These are phyloP conservation scores for Platanus orientalis DNA, from an alignment of 164 flowering plant genomes.

Conservation along the genomic window DNA sequence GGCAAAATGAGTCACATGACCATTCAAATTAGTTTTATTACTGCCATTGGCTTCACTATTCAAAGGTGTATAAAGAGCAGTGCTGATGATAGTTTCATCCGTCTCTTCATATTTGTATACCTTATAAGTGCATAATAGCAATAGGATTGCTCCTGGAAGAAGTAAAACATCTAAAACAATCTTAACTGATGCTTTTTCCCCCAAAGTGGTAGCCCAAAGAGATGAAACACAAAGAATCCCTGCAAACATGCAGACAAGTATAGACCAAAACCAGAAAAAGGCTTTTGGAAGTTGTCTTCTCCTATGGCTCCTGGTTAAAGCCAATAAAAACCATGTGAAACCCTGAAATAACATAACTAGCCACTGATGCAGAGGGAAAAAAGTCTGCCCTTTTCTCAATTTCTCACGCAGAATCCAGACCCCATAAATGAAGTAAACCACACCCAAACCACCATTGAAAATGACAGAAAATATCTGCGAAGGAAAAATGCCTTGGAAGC, in stretches of 20 bases:
- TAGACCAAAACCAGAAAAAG: slow-evolving; percentile 27
- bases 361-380: slow-evolving; percentile 48
- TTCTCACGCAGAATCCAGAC: slow-evolving; percentile 32
- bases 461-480: slow-evolving; percentile 24
- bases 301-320: slow-evolving; percentile 24
- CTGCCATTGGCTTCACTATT: too few relatives aligned
- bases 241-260: slow-evolving; percentile 33
- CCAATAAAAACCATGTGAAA: slow-evolving; percentile 39
- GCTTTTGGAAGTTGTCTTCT: slow-evolving; percentile 16
- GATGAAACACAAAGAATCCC: slow-evolving; percentile 38
- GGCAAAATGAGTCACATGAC: too few relatives aligned
- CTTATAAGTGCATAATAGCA: too few relatives aligned
- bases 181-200: slow-evolving; percentile 20
- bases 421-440: slow-evolving; percentile 39
- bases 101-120: too few relatives aligned
- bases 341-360: slow-evolving; percentile 41
- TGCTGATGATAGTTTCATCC: too few relatives aligned
- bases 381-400: slow-evolving; percentile 3
- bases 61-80: too few relatives aligned
- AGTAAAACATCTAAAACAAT: slow-evolving; percentile 37
- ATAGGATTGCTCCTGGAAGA: slow-evolving; percentile 52
- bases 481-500: slow-evolving; percentile 10
- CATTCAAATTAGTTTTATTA: too few relatives aligned
- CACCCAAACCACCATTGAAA: slow-evolving; percentile 35
- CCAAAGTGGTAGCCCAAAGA: slow-evolving; percentile 8